Percentiles rank a stretch among this genome's conserved stretches.
phyloP scores from a whole-genome alignment of 257 asterid genomes.

The Petunia secreta region DNA sequence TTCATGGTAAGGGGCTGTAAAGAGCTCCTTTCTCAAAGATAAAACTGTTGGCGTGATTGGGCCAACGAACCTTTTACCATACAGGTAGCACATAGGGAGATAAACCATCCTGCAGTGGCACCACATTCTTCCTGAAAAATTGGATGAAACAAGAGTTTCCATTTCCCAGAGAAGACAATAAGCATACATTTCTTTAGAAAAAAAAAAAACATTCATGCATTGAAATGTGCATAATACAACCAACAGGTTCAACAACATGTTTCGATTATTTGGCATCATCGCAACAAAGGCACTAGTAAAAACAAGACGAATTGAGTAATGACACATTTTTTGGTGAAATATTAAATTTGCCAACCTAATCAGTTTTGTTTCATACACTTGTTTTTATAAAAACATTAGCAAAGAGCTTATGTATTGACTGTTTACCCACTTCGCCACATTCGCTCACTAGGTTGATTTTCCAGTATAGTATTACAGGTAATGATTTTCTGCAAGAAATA shows the following conservation, averaged over 20 bases:
- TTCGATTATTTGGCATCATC: not conserved
- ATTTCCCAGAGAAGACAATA: slow-evolving; percentile 29
- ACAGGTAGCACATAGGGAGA: slow-evolving; percentile 95
- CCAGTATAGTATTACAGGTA: not conserved
- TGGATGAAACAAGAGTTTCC: slow-evolving; percentile 26
- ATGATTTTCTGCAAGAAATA: slow-evolving; percentile 12
- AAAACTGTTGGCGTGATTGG: slow-evolving; percentile 89
- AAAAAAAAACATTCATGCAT: slow-evolving; percentile 14
- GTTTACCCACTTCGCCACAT: slow-evolving; percentile 5
- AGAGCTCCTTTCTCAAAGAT: slow-evolving; percentile 89
- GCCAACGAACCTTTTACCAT: slow-evolving; percentile 91
- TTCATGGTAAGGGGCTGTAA: slow-evolving; percentile 79
- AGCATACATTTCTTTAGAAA: slow-evolving; percentile 25
- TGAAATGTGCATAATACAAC: slow-evolving; percentile 2
- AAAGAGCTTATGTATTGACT: not conserved
- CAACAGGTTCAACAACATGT: not conserved
- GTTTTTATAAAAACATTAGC: slow-evolving; percentile 15
- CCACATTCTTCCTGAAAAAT: slow-evolving; percentile 96
- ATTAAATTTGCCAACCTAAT: not conserved
- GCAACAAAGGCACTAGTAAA: slow-evolving; percentile 22
- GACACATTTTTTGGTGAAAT: not conserved
- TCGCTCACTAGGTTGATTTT: not conserved
- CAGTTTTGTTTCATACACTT: slow-evolving; percentile 8
- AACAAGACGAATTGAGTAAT: not conserved
- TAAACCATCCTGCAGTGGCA: slow-evolving; percentile 99